Evolutionary conservation across 2,329 filamentous ascomycete genomes (phyloP), one percentile per base, ranked within the genome.

Genomic region (Exophiala lecanii-corni): DNA sequence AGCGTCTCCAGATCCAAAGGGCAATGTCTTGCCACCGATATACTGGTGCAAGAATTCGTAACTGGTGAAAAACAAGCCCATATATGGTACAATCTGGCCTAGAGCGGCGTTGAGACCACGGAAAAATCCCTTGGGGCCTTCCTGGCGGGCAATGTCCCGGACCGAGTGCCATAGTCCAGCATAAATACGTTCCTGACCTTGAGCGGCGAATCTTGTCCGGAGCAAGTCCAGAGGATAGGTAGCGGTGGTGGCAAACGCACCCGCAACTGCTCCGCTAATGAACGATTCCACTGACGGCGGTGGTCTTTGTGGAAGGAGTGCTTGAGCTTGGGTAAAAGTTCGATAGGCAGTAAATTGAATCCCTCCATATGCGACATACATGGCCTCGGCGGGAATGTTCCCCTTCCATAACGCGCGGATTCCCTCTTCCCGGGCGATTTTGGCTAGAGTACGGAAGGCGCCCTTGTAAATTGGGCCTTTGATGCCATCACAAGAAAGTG

Each of bases 221-320:
- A 98, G 74, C 9, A 98, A 76, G 66, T 98, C 92, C 41, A 97
- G 78, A 16, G 92, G 92, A 67, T 98, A 98, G 43, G 92, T 97
- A 3, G 74, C 69, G 3, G 81, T 81, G 0, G 92, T 97, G 19
- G 89, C 88, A 17, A 82, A 70, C 2, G 84, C 89, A 32, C 92
- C 92, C 2, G 89, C 89, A 0, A 79, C 65, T 2, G 89, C 91
- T 43, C 92, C 92, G 4, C 86, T 78, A 47, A 94, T 63, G 67
- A 97, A 96, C 41, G 83, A 85, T 63, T 89, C 84, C 33, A 73
- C 79, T n/a, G 81, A 67, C 34, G 78, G 73, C 1, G 85, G 84
- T 10, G 89, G 67, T 33, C 64, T 62, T 48, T 67, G 68, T 21
- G 67, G 54, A 9, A 77, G 62, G 38, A 70, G 62, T 53, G 80